Evolutionary conservation across 441 rosid genomes (phyloP).

Genomic region (Pelargonium citronellum): DNA sequence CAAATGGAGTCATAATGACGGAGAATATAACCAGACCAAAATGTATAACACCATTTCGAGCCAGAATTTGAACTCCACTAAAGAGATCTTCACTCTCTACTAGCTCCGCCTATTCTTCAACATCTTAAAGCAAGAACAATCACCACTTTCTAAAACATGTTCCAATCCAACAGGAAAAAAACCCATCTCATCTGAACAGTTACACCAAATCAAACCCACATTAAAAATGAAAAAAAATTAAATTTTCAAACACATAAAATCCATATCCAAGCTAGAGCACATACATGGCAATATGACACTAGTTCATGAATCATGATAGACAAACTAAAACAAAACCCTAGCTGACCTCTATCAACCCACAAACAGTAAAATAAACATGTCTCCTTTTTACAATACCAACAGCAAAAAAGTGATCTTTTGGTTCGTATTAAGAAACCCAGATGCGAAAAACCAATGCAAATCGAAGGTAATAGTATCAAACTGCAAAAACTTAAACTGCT

Average conservation of each 20-base stretch:
- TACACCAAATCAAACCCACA: slow-evolving; percentile 4
- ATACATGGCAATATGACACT: too few species aligned
- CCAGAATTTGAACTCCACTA: neutral
- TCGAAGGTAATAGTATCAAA: slow-evolving; percentile 14
- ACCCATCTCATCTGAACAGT: too few species aligned
- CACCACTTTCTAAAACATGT: neutral
- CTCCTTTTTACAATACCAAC: neutral
- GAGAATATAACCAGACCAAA: neutral
- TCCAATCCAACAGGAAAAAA: slow-evolving; percentile 12
- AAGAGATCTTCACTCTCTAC: neutral
- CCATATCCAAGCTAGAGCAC: neutral
- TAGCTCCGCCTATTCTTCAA: too few species aligned
- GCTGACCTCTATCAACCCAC: too few species aligned
- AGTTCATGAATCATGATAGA: too few species aligned
- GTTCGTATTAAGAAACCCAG: slow-evolving; percentile 16
- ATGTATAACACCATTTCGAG: slow-evolving; percentile 6
- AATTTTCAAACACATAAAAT: slow-evolving; percentile 6
- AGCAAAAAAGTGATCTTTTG: slow-evolving; percentile 9
- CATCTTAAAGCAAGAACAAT: neutral
- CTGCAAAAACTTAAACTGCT: slow-evolving; percentile 18
- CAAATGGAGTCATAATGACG: slow-evolving; percentile 11
- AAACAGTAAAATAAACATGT: too few species aligned
- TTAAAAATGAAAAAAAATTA: neutral
- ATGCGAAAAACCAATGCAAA: slow-evolving; percentile 20
- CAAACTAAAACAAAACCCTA: too few species aligned